Percentiles rank a stretch among this genome's conserved stretches.
Conservation (phyloP, 768 basidiomycete species). For the Rhodosporidiobolus sp. region DNA sequence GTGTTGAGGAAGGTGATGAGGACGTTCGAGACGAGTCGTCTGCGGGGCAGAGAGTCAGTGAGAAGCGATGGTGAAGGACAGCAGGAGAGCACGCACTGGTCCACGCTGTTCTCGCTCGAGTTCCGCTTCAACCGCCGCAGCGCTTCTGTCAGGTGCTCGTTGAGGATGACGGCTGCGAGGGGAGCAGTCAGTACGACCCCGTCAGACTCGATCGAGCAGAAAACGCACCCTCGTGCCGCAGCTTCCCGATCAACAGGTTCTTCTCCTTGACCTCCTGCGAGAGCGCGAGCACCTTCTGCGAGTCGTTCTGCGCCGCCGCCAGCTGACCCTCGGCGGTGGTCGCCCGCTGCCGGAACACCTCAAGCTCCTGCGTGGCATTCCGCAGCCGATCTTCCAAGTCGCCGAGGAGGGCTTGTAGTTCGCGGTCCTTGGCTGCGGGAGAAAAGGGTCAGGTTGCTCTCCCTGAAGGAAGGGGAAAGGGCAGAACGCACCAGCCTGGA, state of each 20-base stretch:
- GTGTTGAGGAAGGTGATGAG: conserved; percentile 84
- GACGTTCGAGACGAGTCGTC: conserved; percentile 89
- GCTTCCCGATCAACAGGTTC: conserved; percentile 85
- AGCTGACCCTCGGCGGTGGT: conserved; percentile 81
- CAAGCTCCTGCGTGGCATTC: conserved; percentile 65
- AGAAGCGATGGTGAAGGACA: background rate
- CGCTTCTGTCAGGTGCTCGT: conserved; percentile 96
- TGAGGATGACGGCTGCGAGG: conserved; percentile 79
- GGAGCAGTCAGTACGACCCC: background rate
- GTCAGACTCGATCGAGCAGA: background rate
- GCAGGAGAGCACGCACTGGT: conserved; percentile 52
- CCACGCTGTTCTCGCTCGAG: conserved; percentile 80
- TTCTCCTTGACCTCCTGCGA: conserved; percentile 95
- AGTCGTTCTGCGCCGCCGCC: conserved; percentile 67
- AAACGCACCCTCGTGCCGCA: conserved; percentile 81
- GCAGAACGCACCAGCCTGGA: conserved; percentile 71
- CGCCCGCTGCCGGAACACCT: conserved; percentile 87
- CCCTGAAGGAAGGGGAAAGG: background rate
- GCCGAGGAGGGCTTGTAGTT: conserved; percentile 76
- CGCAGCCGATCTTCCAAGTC: conserved; percentile 74
- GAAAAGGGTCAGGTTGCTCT: background rate
- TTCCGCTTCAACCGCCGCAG: conserved; percentile 86
- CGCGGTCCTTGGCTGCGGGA: conserved; percentile 75
- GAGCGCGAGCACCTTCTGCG: conserved; percentile 65
- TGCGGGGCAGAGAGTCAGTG: conserved; percentile 20